Percentiles rank a stretch among this genome's conserved stretches.
Evolutionary conservation across 192 early-diverging fungal species (phyloP).

Genomic region (Spizellomyces punctatus): DNA sequence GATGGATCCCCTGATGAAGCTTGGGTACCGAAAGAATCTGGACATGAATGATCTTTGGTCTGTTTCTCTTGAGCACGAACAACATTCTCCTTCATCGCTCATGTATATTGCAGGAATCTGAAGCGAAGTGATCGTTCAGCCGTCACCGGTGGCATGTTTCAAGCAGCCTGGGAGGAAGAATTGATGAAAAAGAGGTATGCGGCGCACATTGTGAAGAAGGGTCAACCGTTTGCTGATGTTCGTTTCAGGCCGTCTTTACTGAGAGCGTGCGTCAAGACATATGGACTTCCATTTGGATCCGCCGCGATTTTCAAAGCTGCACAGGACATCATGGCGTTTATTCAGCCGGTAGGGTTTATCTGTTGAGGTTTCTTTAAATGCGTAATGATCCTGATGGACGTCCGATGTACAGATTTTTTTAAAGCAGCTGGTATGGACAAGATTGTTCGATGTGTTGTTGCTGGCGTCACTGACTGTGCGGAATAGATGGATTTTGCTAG

Average conservation of each 20-base stretch:
- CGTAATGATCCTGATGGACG: too few relatives aligned
- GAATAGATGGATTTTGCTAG: slow-evolving; percentile 45
- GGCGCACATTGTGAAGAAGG: not conserved
- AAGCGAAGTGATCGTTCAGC: slow-evolving; percentile 58
- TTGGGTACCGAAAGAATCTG: slow-evolving; percentile 76
- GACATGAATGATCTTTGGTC: slow-evolving; percentile 73
- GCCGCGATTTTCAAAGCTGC: slow-evolving; percentile 76
- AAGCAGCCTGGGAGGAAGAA: slow-evolving; percentile 71
- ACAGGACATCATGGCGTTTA: slow-evolving; percentile 77
- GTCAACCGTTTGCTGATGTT: not conserved
- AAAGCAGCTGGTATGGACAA: slow-evolving; percentile 46
- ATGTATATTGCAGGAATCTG: slow-evolving; percentile 35
- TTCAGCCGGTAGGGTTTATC: slow-evolving; percentile 58
- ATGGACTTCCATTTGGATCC: slow-evolving; percentile 68
- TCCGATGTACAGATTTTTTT: slow-evolving; percentile 51
- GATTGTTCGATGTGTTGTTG: too few relatives aligned
- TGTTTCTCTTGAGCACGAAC: too few relatives aligned
- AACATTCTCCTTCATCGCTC: too few relatives aligned
- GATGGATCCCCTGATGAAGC: slow-evolving; percentile 85
- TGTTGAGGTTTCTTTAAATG: too few relatives aligned
- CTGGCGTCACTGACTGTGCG: too few relatives aligned
- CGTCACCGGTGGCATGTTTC: slow-evolving; percentile 65
- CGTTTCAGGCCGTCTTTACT: slow-evolving; percentile 67
- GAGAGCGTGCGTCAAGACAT: slow-evolving; percentile 58
- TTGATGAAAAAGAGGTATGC: slow-evolving; percentile 49